Percentiles rank a stretch among this genome's conserved stretches.
These are phyloP conservation scores for Epichloe sylvatica DNA, from an alignment of 2,329 filamentous ascomycete species.

Conservation along the genomic window DNA sequence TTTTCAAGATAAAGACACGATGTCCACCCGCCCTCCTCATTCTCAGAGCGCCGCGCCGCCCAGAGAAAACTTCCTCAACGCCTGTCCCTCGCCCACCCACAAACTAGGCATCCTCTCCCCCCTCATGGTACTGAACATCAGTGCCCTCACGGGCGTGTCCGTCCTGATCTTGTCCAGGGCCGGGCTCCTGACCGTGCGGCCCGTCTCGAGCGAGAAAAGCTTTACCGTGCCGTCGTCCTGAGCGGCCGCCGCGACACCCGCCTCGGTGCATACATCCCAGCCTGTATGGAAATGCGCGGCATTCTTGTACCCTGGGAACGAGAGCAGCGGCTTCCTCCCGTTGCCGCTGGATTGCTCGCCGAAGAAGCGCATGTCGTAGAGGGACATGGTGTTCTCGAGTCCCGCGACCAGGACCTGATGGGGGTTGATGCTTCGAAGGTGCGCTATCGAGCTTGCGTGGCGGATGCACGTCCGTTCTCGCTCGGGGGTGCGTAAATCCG, in stretches of 20 bases:
- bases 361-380: conserved; percentile 43
- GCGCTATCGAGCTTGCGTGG: conserved; percentile 30
- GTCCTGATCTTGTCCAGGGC: conserved; percentile 13
- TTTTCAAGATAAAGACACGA: too few species aligned
- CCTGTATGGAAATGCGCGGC: conserved; percentile 33
- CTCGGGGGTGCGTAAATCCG: conserved; percentile 29
- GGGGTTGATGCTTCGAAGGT: conserved; percentile 33
- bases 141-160: conserved; percentile 23
- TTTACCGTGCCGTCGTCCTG: conserved; percentile 35
- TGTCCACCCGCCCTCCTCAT: conserved; percentile 15
- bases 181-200: conserved; percentile 20
- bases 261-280: conserved; percentile 33
- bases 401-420: conserved; percentile 41
- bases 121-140: conserved; percentile 32
- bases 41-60: conserved; percentile 17
- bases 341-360: conserved; percentile 8
- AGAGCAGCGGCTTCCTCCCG: conserved; percentile 26
- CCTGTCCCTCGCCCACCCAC: conserved; percentile 27
- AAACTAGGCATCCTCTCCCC: conserved; percentile 32
- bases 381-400: conserved; percentile 31
- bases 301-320: conserved; percentile 38
- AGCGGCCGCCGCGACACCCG: conserved; percentile 39
- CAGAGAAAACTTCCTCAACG: conserved; percentile 32
- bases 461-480: conserved; percentile 19
- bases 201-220: conserved; percentile 36